Conservation (phyloP, 768 basidiomycete genomes). For the Tylopilus rubrobrunneus region DNA sequence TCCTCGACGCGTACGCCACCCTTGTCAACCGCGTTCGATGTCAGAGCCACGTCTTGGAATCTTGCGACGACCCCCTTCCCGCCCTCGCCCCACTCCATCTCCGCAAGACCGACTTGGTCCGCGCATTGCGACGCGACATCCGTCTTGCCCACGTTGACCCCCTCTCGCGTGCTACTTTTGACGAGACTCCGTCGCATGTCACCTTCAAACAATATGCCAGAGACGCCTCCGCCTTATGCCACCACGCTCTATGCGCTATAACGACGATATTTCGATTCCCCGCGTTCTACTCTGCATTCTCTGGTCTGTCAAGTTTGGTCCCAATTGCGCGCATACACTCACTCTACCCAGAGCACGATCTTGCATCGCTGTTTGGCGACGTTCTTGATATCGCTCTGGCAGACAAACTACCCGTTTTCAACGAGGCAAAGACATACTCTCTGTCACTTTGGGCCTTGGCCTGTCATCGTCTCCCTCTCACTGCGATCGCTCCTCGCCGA, state of each 20-base stretch:
- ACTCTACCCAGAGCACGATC: constrained; percentile 36
- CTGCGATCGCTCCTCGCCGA: constrained; percentile 33
- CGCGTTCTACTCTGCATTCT: constrained; percentile 42
- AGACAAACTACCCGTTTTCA: constrained; percentile 33
- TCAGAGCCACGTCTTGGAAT: constrained; percentile 6
- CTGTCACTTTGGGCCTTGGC: constrained; percentile 50
- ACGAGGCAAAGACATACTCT: constrained; percentile 41
- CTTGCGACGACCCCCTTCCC: constrained; percentile 3
- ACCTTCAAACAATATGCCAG: constrained; percentile 34
- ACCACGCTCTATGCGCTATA: constrained; percentile 48
- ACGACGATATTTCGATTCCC: constrained; percentile 50
- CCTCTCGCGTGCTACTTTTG: constrained; percentile 13
- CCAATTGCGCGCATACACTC: not conserved
- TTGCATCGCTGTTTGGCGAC: constrained; percentile 42
- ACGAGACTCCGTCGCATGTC: constrained; percentile 1
- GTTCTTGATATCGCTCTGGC: constrained; percentile 41
- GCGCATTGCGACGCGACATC: constrained; percentile 52
- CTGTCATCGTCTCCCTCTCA: constrained; percentile 44
- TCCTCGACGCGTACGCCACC: constrained; percentile 58
- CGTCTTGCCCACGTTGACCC: constrained; percentile 38
- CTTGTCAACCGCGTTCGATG: constrained; percentile 44
- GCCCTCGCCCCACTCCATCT: constrained; percentile 30
- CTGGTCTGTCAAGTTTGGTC: constrained; percentile 38
- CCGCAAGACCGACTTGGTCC: constrained; percentile 33
- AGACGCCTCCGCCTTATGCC: constrained; percentile 45